These are phyloP conservation scores for Phaseolus lunatus DNA, from an alignment of 306 rosid genomes.

Conservation along the genomic window DNA sequence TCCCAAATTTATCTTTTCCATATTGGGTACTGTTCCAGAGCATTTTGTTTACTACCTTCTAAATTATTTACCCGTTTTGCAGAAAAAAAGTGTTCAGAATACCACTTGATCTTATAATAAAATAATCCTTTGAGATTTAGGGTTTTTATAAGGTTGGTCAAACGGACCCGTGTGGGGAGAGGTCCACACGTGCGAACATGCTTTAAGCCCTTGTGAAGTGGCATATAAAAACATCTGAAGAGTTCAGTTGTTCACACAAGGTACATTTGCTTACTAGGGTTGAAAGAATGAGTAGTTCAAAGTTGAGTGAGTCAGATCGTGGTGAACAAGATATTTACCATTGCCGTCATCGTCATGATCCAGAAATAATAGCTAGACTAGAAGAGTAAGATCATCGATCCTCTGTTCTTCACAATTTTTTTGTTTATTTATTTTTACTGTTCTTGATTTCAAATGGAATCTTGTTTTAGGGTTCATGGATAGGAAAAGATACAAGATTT, in stretches of 20 bases:
- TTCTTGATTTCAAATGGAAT: neutral
- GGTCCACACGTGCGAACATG: neutral
- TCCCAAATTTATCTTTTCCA: neutral
- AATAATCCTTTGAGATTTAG: neutral
- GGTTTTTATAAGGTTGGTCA: neutral
- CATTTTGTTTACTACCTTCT: neutral
- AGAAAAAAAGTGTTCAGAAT: too few species aligned
- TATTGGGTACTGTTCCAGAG: too few species aligned
- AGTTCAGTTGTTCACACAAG: neutral
- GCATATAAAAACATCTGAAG: neutral
- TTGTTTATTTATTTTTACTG: neutral
- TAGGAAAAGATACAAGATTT: neutral
- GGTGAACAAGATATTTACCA: slow-evolving; percentile 17
- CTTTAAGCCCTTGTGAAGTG: neutral
- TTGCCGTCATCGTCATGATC: slow-evolving; percentile 56
- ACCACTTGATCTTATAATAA: too few species aligned
- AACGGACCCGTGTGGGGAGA: neutral
- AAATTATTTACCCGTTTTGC: too few species aligned
- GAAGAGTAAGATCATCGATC: slow-evolving; percentile 56
- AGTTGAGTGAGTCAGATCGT: slow-evolving; percentile 42
- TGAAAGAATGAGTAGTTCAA: slow-evolving; percentile 42
- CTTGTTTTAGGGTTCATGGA: neutral
- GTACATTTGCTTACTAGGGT: neutral
- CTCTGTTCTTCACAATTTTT: neutral
- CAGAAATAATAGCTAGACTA: slow-evolving; percentile 51